phyloP scores from a whole-genome alignment of 1,284 basidiomycete genomes.

The Fomes fomentarius region DNA sequence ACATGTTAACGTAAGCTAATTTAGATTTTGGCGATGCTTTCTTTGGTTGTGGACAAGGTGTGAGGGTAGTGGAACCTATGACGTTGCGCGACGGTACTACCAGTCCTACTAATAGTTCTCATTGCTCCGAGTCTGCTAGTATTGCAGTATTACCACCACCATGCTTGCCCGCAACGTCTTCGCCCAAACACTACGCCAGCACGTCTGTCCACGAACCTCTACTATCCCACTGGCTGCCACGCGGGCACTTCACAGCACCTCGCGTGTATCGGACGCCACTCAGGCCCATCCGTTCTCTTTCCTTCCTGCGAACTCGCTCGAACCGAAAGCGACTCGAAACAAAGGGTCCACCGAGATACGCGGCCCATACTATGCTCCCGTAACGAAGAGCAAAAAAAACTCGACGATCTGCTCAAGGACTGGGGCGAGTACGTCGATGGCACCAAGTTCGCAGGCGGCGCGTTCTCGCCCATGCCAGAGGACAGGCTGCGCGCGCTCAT shows the following conservation, averaged over 20 bases:
- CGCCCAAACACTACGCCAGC: constrained; percentile 2
- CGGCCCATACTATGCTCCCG: constrained; percentile 44
- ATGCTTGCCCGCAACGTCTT: constrained; percentile 6
- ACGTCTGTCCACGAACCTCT: constrained; percentile 1
- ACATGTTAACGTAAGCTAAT: too few relatives aligned
- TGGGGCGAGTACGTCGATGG: constrained; percentile 50
- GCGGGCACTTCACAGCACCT: constrained; percentile 9
- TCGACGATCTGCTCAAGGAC: constrained; percentile 42
- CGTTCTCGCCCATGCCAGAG: constrained; percentile 48
- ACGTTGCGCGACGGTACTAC: too few relatives aligned
- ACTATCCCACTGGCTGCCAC: not conserved
- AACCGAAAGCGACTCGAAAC: constrained; percentile 29
- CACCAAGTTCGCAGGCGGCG: constrained; percentile 50
- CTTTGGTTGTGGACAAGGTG: too few relatives aligned
- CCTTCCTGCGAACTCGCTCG: constrained; percentile 36
- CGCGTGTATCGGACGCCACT: not conserved
- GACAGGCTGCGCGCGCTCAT: constrained; percentile 41
- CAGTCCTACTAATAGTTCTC: too few relatives aligned
- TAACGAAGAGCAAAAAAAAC: constrained; percentile 42
- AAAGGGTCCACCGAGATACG: constrained; percentile 46
- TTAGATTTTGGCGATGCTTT: too few relatives aligned
- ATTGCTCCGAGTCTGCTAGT: too few relatives aligned
- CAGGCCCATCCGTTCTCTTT: constrained; percentile 29
- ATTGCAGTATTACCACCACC: not conserved
- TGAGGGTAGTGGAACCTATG: too few relatives aligned